Evolutionary conservation across 2,329 filamentous ascomycete genomes (phyloP), one percentile per base, ranked within the genome.

Genomic region (Diaporthe eres): DNA sequence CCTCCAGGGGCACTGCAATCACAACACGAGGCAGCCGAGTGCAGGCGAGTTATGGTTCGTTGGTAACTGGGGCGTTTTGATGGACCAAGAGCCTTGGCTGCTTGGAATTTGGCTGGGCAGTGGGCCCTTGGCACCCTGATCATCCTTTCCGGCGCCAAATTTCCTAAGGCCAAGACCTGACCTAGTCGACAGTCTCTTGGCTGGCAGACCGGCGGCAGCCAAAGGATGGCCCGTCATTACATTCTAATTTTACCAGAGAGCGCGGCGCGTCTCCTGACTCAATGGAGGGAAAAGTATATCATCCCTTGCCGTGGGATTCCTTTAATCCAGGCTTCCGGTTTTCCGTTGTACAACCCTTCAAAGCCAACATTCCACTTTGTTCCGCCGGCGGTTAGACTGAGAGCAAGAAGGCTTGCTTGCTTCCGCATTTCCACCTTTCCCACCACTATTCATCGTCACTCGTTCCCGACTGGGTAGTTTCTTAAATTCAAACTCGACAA

Each of bases 221-320:
- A 55, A 49, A 49, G 28, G 51, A 34, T 70, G 42, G 53, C 53
- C 60, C 44, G 47, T 57, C 49, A 39, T 70, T 47, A 60, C 25
- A 58, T 71, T 65, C 74, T 74, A 74, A 74, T 74, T 74, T 74
- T 67, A 74, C 57, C 28, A 53, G 74, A 47, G 49, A 39, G 70
- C 58, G 72, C 37, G 72, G 47, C 60, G 49, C 28, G 61, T 44
- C 72, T 55, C 72, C 70, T 63, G 72, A 67, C 34, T 72, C 58
- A 37, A 60, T 58, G 39, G 44, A 12, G 22, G 28, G n/a, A 47
- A 37, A 60, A 57, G 47, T 55, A 72, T 72, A 67, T 67, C 60
- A 74, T 31, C 72, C 60, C 63, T 67, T 67, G 60, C 58, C 44
- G 58, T 57, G 53, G 60, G 34, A 53, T 53, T 73, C n/a, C 28